Percentiles rank a stretch among this genome's conserved stretches.
phyloP scores from a whole-genome alignment of 164 flowering plant species.

The Paratinospora sagittata region DNA sequence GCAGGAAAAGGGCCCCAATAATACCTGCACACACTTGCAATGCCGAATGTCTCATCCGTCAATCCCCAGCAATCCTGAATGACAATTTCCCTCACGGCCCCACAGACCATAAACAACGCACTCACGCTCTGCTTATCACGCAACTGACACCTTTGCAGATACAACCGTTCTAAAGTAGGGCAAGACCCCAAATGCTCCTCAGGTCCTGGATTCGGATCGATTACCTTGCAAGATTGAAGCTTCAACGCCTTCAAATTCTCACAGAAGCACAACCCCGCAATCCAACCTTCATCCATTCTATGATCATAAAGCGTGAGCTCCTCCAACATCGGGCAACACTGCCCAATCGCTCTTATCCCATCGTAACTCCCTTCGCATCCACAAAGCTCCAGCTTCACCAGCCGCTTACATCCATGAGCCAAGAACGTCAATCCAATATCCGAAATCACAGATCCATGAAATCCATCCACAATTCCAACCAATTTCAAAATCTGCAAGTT shows the following conservation, averaged over 20 bases:
- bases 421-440: constrained; percentile 86
- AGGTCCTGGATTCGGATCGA: constrained; percentile 56
- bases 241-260: constrained; percentile 79
- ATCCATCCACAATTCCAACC: constrained; percentile 54
- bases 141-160: constrained; percentile 74
- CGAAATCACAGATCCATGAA: constrained; percentile 52
- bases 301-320: constrained; percentile 68
- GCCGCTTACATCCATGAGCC: constrained; percentile 80
- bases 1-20: background rate
- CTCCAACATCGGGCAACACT: constrained; percentile 86
- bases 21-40: constrained; percentile 66
- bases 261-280: constrained; percentile 63
- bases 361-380: constrained; percentile 97
- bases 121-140: constrained; percentile 47
- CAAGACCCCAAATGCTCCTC: constrained; percentile 68
- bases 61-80: constrained; percentile 89
- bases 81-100: constrained; percentile 46
- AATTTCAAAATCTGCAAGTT: constrained; percentile 77
- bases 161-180: constrained; percentile 59
- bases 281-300: constrained; percentile 89
- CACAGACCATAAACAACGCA: constrained; percentile 66
- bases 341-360: constrained; percentile 86
- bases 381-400: constrained; percentile 78
- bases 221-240: constrained; percentile 57
- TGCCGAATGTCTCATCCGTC: constrained; percentile 53